phyloP scores from a whole-genome alignment of 163 green algal genomes.

The Coccomyxa subellipsoidea region DNA sequence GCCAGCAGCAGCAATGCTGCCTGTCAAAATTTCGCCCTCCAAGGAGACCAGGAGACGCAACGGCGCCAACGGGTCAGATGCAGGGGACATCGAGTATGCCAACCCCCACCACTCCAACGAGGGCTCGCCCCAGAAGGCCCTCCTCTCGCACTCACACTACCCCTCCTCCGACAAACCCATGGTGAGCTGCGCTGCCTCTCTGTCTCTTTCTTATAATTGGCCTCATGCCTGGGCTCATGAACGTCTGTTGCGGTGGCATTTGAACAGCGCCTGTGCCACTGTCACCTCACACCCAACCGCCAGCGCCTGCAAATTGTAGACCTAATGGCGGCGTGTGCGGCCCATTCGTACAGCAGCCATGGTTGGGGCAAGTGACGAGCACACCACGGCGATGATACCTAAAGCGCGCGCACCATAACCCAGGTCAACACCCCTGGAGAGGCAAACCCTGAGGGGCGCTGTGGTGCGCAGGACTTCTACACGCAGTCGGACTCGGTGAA shows the following conservation, averaged over 20 bases:
- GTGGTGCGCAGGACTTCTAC: background rate
- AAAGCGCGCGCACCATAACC: no score
- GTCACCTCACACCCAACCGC: no score
- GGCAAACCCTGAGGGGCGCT: background rate
- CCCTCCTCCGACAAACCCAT: constrained; percentile 5
- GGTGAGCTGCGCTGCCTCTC: background rate
- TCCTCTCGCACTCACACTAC: background rate
- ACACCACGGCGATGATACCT: no score
- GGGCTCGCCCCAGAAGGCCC: background rate
- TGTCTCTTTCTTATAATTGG: no score
- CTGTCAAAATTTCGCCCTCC: background rate
- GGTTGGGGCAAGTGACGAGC: no score
- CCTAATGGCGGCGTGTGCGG: no score
- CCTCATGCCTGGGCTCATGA: background rate
- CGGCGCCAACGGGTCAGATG: background rate
- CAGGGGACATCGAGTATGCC: constrained; percentile 7
- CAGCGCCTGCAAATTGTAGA: no score
- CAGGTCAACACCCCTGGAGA: no score
- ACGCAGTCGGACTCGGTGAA: constrained; percentile 1
- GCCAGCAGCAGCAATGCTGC: constrained; percentile 1
- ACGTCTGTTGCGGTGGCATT: no score
- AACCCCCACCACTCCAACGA: background rate
- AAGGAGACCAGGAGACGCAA: background rate
- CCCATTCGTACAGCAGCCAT: no score
- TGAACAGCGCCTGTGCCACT: no score